These are phyloP conservation scores for Cladophialophora chaetospira DNA, from an alignment of 2,329 filamentous ascomycete genomes.

Conservation along the genomic window DNA sequence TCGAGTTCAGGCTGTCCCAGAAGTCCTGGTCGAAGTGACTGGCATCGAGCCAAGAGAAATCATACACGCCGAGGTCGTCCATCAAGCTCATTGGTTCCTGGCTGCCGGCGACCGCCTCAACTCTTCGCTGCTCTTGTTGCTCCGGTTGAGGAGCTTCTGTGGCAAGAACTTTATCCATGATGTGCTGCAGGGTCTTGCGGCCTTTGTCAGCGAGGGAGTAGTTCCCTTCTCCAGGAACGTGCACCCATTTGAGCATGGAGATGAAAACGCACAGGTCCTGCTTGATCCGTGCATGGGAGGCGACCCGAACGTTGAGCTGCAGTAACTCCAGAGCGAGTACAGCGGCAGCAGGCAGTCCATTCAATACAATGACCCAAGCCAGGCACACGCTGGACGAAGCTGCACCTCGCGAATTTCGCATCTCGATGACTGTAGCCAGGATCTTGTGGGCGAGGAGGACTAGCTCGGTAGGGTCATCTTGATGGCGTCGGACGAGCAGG, in stretches of 20 bases:
- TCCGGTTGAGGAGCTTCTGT: background rate
- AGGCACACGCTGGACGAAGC: conserved; percentile 36
- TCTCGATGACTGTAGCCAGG: conserved; percentile 35
- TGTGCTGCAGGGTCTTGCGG: conserved; percentile 4
- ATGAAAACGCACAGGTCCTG: conserved; percentile 41
- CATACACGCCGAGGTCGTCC: background rate
- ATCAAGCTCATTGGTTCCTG: background rate
- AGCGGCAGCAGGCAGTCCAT: conserved; percentile 39
- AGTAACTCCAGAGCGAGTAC: conserved; percentile 40
- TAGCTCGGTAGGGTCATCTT: conserved; percentile 35
- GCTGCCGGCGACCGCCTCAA: background rate
- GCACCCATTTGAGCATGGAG: conserved; percentile 22
- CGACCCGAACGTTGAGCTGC: conserved; percentile 35
- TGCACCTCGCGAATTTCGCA: conserved; percentile 35
- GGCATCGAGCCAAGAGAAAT: background rate
- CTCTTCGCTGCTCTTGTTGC: background rate
- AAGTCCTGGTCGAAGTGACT: background rate
- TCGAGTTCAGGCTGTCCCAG: background rate
- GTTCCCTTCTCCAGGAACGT: conserved; percentile 12
- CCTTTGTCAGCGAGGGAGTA: conserved; percentile 1
- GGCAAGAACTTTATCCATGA: conserved; percentile 3
- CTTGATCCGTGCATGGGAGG: conserved; percentile 39
- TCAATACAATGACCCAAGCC: conserved; percentile 37
- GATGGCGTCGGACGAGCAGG: conserved; percentile 37
- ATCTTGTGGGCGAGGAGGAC: conserved; percentile 36